Conservation (phyloP, 164 flowering plant genomes). For the Liriodendron chinense region DNA sequence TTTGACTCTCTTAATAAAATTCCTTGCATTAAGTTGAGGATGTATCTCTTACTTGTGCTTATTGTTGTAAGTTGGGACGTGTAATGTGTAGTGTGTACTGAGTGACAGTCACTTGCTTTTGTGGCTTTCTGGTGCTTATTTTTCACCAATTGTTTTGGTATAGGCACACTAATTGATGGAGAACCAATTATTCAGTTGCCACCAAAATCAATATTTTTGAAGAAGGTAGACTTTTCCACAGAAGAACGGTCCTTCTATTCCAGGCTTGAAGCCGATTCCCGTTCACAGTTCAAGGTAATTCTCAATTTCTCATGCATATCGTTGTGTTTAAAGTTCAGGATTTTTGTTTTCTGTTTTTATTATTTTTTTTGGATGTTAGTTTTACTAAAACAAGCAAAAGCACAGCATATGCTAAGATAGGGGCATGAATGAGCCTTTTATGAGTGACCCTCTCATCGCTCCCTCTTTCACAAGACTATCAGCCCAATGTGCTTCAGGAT, state of each 20-base stretch:
- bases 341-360: too few relatives aligned
- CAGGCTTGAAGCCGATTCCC: slow-evolving; percentile 80
- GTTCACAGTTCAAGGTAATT: slow-evolving; percentile 78
- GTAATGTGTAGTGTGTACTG: background rate
- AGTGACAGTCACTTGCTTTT: background rate
- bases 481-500: background rate
- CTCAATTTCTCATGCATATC: background rate
- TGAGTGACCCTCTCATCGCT: background rate
- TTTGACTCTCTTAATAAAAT: background rate
- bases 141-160: slow-evolving; percentile 8
- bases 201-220: slow-evolving; percentile 59
- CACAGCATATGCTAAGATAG: background rate
- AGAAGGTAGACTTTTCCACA: slow-evolving; percentile 67
- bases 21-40: background rate
- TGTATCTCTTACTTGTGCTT: background rate
- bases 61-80: background rate
- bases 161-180: slow-evolving; percentile 76
- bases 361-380: background rate
- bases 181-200: slow-evolving; percentile 82
- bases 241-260: slow-evolving; percentile 84
- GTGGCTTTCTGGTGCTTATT: background rate
- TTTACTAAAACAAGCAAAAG: background rate
- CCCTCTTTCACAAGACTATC: background rate
- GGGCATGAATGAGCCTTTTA: too few relatives aligned
- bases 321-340: too few relatives aligned